Base-by-base conservation (phyloP, 2,329 filamentous ascomycete genomes). In the Colletotrichum eleusines region DNA sequence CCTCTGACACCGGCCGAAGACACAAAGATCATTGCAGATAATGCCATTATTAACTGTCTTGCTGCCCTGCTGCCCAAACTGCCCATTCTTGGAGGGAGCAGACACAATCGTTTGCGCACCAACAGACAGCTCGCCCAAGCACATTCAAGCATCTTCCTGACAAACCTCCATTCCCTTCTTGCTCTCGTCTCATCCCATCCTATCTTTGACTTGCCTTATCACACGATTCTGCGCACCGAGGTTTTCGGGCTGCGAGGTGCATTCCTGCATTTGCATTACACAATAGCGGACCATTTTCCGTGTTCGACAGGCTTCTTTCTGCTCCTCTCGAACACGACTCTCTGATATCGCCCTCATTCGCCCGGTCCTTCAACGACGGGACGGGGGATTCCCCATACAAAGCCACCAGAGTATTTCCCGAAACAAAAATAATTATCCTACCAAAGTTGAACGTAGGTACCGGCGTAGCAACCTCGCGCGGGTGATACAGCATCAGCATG, bases 31-130 rank as follows among this genome's bases (percentile, higher is more conserved):
- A 40, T 16, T 62, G 54, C 67, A 61, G 53, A 50, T 68, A 67
- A 71, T 71, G 69, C 69, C 69, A 63, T 71, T 59, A 59, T 69
- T 35, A 35, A 51, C 33, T 42, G 48, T 18, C 48, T 18, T 51
- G 48, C 26, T 20, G 23, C 46, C 46, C 46, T 18, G 46, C 46
- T 50, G 48, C 48, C 48, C 44, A 46, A 23, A 23, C 20, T 12
- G 12, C 60, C 44, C 33, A 23, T 28, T 12, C 23, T 31, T 18
- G 28, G 40, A 33, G 50, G 53, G 11, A 20, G 26, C 23, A 9
- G 48, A 18, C 53, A 38, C 33, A 38, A 16, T 55, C 20, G 5
- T 42, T 9, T 40, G 46, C 66, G 33, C 48, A 53, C 38, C 40
- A 42, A 44, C 55, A 44, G 23, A 46, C 62, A 46, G 58, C 46